phyloP scores from a whole-genome alignment of 1,284 basidiomycete species.

The Cystobasidiaceae sp. region DNA sequence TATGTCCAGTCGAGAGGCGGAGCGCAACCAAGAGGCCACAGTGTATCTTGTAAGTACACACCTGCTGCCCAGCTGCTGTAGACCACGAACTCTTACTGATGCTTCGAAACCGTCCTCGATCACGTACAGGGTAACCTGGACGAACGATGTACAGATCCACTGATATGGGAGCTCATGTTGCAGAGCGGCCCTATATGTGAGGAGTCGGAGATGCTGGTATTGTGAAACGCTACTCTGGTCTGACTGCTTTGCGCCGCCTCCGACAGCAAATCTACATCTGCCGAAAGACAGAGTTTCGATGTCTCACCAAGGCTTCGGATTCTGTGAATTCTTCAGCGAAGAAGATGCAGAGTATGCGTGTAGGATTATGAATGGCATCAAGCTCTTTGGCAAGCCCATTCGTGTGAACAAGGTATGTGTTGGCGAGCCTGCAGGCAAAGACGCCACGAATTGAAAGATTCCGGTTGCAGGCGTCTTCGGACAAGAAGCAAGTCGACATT shows the following conservation, averaged over 20 bases:
- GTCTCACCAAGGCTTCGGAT: slow-evolving; percentile 97
- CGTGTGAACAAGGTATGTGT: slow-evolving; percentile 88
- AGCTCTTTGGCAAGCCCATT: slow-evolving; percentile 96
- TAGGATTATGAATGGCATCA: slow-evolving; percentile 99
- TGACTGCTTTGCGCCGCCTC: too few relatives aligned
- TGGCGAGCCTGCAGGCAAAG: too few relatives aligned
- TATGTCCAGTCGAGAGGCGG: slow-evolving; percentile 23
- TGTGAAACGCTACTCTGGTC: too few relatives aligned
- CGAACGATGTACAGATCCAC: slow-evolving; percentile 84
- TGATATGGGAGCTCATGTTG: slow-evolving; percentile 98
- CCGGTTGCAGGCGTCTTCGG: slow-evolving; percentile 69
- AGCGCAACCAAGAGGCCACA: slow-evolving; percentile 66
- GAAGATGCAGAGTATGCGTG: slow-evolving; percentile 98
- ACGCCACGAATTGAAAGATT: background rate
- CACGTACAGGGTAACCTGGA: slow-evolving; percentile 83
- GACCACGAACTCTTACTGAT: background rate
- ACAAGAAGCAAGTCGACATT: slow-evolving; percentile 95
- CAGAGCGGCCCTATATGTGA: slow-evolving; percentile 94
- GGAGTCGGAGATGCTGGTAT: too few relatives aligned
- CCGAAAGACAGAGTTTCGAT: slow-evolving; percentile 99
- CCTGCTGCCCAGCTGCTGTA: too few relatives aligned
- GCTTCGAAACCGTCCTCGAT: slow-evolving; percentile 1
- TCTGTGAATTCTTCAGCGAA: slow-evolving; percentile 97
- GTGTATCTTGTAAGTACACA: slow-evolving; percentile 84
- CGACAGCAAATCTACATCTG: slow-evolving; percentile 89